Base-by-base conservation (phyloP, 805 yeast genomes). In the Metschnikowia cerradonensis region DNA sequence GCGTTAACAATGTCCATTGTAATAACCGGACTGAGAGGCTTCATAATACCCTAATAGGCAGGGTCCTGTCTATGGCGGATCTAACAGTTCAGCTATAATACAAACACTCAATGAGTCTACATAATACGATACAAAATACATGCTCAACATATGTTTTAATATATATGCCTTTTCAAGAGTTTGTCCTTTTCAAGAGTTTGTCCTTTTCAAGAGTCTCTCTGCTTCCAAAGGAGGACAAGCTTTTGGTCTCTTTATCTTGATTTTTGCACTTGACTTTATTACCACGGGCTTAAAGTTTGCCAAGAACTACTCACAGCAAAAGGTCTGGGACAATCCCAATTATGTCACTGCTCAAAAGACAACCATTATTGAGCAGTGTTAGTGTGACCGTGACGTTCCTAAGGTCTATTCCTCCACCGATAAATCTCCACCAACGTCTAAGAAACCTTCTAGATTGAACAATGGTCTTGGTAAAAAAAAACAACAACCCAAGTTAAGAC, bases 241-340 rank as follows among this genome's bases (percentile, higher is more conserved):
- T 0, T 87, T 87, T 64, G 95, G 91, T 22, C 85, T 87, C 14
- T 87, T 86, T 60, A 68, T 82, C 34, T 68, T 83, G 13, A 62
- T 87, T 20, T 80, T 87, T 61, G 78, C 78, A 26, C 68, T 80
- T 2, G 83, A 84, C 0, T 79, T 87, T 60, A 69, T 77, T 35
- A 74, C 83, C 52, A 78, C 87, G 61, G 84, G 87, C 2, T 48
- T 83, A 6, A 76, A 79, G 41, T 86, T 85, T 62, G 55, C 77
- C 19, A 76, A 81, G 50, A 77, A 83, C 59, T 86, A 85, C 61
- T 60, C 86, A 51, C 91, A 87, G 61, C 86, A 82, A 54, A 77
- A 71, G 52, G 85, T 87, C 45, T 86, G 79, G 81, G 75, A 69
- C 58, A 79, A 73, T 60, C 68, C 70, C 8, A 58, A 55, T 32